Base-by-base conservation (phyloP, 2,329 filamentous ascomycete species). In the Claviceps digitariae region DNA sequence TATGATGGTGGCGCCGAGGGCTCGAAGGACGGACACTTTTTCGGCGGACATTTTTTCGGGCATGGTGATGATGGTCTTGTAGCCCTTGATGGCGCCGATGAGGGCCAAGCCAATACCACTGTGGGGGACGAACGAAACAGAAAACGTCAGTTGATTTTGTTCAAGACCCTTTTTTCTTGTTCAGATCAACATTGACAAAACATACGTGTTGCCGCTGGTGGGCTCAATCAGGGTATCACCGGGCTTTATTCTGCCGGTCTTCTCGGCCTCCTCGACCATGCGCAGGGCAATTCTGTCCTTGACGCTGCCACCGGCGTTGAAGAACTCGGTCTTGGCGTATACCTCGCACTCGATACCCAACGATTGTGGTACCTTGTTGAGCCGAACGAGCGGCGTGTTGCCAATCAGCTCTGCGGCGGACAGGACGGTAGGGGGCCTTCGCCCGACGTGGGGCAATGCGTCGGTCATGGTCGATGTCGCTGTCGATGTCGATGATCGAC, bases 1-100 rank as follows among this genome's bases (percentile, higher is more conserved):
- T 68, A 98, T 96, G 70, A 98, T 97, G 65, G 94, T 96, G 44
- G 93, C 93, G 58, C 91, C 91, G 51, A 98, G 79, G 31, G 93
- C 91, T 62, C 90, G 87, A 57, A 98, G 78, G 29, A 98, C 93
- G 2, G 91, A 86, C 41, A 98, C 93, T 72, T 98, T 98, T 72
- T 98, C 93, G 48, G 90, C 87, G 1, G 90, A 96, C 93, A 98
- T 98, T 77, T 98, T 98, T 74, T 98, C 93, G 51, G 93, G 93
- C 47, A 98, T 81, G 12, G 93, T 98, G 69, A 98, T 98, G 72
- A 98, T 97, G 43, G 90, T 94, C 72, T 91, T 91, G 78, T 97
- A 98, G 60, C 90, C 91, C 75, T 96, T 97, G 64, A 98, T 87
- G 17, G 93, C 93, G 54, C 82, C 91, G 20, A 97, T 91, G 36